Conservation (phyloP, 1,284 basidiomycete genomes). For the Malassezia furfur region DNA sequence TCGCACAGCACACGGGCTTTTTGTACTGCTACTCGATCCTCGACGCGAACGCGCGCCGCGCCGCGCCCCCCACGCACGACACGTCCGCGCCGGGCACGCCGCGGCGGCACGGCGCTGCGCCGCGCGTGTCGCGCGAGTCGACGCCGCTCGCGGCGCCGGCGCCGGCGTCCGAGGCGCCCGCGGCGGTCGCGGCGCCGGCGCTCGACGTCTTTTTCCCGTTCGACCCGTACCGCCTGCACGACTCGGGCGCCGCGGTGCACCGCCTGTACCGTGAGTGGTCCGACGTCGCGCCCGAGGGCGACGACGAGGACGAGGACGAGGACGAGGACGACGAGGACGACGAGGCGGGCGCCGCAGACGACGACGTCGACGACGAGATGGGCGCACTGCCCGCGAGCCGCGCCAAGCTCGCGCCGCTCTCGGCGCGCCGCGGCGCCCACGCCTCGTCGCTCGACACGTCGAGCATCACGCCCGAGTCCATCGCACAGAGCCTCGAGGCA, state of each 20-base stretch:
- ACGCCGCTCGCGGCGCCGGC: constrained; percentile 5
- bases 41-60: constrained; percentile 58
- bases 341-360: constrained; percentile 14
- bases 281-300: constrained; percentile 50
- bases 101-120: neutral
- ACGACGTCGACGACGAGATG: constrained; percentile 8
- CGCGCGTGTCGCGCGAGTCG: constrained; percentile 11
- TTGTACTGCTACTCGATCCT: constrained; percentile 91
- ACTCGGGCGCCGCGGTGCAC: constrained; percentile 51
- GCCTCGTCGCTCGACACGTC: constrained; percentile 15
- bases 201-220: constrained; percentile 96
- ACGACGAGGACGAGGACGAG: constrained; percentile 29
- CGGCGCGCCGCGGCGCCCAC: neutral
- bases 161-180: constrained; percentile 4
- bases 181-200: constrained; percentile 21
- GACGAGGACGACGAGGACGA: constrained; percentile 25
- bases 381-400: neutral
- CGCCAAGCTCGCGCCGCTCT: constrained; percentile 4
- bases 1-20: constrained; percentile 82
- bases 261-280: constrained; percentile 54
- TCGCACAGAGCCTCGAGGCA: constrained; percentile 37
- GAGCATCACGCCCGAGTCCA: constrained; percentile 26
- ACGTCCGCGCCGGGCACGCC: neutral
- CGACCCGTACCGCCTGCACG: constrained; percentile 83
- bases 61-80: neutral